A percentile compares a stretch with the other conserved stretches of the same genome.
Evolutionary conservation across 441 rosid genomes (phyloP).

Genomic region (Adansonia gregorii): DNA sequence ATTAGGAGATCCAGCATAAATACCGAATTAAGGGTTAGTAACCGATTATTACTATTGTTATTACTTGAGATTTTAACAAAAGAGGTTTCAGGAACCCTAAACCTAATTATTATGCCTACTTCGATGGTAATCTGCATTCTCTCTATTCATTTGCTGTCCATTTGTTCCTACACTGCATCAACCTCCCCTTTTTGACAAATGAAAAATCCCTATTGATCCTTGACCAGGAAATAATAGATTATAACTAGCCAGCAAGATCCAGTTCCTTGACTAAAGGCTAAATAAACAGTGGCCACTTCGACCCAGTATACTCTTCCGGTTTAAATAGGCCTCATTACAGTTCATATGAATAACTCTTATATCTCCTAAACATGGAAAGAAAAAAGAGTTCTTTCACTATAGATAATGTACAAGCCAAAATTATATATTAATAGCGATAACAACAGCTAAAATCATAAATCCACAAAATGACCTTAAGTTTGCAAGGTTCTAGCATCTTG

Average conservation of each 20-base stretch:
- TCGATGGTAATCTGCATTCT: too few relatives aligned
- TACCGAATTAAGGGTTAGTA: too few relatives aligned
- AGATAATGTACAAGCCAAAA: background rate
- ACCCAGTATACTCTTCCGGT: background rate
- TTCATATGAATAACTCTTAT: constrained; percentile 3
- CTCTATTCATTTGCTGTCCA: too few relatives aligned
- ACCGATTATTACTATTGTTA: too few relatives aligned
- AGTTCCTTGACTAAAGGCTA: background rate
- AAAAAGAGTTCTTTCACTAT: background rate
- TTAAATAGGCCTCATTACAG: background rate
- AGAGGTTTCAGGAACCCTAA: too few relatives aligned
- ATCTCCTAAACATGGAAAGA: background rate
- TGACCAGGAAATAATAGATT: background rate
- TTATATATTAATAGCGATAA: background rate
- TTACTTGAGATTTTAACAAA: too few relatives aligned
- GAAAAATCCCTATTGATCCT: background rate
- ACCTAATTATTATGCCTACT: too few relatives aligned
- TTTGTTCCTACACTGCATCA: too few relatives aligned
- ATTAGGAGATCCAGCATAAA: too few relatives aligned
- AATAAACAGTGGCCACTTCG: background rate
- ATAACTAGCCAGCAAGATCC: background rate
- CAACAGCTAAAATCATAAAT: background rate
- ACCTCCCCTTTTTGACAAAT: background rate
- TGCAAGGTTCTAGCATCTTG: background rate
- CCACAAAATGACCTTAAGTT: background rate